phyloP scores from a whole-genome alignment of 1,284 basidiomycete genomes.

The Prillingera fragicola region DNA sequence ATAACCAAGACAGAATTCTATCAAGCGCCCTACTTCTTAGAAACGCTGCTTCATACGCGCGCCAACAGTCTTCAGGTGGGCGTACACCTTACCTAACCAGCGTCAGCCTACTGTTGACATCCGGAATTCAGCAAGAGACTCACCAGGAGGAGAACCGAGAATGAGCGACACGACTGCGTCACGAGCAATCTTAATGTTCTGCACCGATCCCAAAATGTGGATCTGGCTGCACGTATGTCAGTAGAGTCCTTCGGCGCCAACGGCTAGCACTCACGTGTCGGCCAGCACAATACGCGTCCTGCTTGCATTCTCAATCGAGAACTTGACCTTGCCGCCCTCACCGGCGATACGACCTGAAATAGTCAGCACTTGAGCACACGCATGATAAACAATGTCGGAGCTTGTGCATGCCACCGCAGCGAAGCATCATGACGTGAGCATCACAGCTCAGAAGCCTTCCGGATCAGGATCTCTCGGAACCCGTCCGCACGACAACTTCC shows the following conservation, averaged over 20 bases:
- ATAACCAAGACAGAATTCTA: slow-evolving; percentile 3
- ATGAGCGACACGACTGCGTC: slow-evolving; percentile 95
- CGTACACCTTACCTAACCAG: slow-evolving; percentile 75
- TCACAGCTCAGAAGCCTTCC: too few species aligned
- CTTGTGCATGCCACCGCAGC: too few species aligned
- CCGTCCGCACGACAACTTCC: too few species aligned
- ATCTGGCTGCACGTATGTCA: slow-evolving; percentile 49
- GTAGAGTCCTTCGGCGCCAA: neutral
- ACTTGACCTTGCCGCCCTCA: slow-evolving; percentile 96
- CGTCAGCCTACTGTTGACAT: too few species aligned
- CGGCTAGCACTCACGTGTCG: slow-evolving; percentile 66
- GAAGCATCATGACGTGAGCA: too few species aligned
- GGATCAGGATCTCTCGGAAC: too few species aligned
- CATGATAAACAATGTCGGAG: too few species aligned
- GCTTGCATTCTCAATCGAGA: slow-evolving; percentile 95
- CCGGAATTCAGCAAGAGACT: slow-evolving; percentile 13
- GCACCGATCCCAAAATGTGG: slow-evolving; percentile 55
- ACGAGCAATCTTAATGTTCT: slow-evolving; percentile 91
- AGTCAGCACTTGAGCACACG: too few species aligned
- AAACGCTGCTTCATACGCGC: slow-evolving; percentile 84
- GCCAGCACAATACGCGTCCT: slow-evolving; percentile 93
- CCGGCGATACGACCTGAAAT: slow-evolving; percentile 86
- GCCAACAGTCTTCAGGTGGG: slow-evolving; percentile 81
- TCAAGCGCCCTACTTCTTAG: slow-evolving; percentile 20
- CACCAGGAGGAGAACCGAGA: slow-evolving; percentile 85